Conservation (phyloP, 1,284 basidiomycete species). For the Schizophyllum commune region DNA sequence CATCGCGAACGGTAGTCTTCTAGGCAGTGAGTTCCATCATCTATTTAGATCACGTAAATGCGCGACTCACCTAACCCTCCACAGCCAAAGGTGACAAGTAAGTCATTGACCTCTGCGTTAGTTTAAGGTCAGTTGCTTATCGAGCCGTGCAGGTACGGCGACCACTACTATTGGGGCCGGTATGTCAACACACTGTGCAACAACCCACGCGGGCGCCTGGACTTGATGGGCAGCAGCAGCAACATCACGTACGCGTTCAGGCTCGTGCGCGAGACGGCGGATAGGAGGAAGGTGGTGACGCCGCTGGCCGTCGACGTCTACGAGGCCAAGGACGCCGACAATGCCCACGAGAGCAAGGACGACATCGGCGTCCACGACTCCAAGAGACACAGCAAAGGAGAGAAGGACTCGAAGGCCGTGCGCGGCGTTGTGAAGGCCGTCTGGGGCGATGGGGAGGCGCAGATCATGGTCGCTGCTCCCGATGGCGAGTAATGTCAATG, state of each 20-base stretch:
- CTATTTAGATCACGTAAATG: not conserved
- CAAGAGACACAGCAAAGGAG: too few species aligned
- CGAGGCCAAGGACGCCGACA: not conserved
- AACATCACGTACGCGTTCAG: not conserved
- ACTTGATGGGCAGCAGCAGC: not conserved
- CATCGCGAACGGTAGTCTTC: not conserved
- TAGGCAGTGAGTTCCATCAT: not conserved
- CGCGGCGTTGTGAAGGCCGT: too few species aligned
- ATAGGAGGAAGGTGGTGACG: not conserved
- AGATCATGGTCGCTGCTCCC: too few species aligned
- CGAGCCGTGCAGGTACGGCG: not conserved
- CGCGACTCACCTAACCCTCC: not conserved
- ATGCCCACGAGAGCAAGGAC: too few species aligned
- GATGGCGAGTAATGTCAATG: too few species aligned
- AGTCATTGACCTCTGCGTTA: not conserved
- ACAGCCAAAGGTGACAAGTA: not conserved
- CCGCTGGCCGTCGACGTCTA: not conserved
- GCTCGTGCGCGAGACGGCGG: not conserved
- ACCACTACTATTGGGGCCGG: not conserved
- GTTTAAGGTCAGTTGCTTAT: not conserved
- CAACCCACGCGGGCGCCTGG: not conserved
- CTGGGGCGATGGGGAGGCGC: too few species aligned
- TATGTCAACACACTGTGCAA: not conserved
- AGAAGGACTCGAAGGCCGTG: too few species aligned
- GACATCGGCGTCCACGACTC: too few species aligned